These are phyloP conservation scores for Abrus pulchellus DNA, from an alignment of 306 rosid species.

Conservation along the genomic window DNA sequence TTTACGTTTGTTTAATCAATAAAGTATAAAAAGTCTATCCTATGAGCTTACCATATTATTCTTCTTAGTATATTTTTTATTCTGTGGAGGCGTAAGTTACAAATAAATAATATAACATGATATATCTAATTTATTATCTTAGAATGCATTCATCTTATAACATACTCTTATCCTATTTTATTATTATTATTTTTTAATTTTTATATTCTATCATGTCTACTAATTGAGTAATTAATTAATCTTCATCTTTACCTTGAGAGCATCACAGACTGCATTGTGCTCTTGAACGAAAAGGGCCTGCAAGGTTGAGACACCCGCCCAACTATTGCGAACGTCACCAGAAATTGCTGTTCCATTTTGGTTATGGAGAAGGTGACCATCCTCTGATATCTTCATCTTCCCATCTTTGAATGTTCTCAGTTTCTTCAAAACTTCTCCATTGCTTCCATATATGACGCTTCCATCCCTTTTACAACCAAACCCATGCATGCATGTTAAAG, in stretches of 20 bases:
- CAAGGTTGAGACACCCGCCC: constrained; percentile 73
- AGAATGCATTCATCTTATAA: too few species aligned
- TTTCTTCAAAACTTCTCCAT: constrained; percentile 45
- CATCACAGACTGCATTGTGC: constrained; percentile 67
- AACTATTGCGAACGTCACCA: constrained; percentile 68
- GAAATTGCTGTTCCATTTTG: constrained; percentile 61
- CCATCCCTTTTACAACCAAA: constrained; percentile 59
- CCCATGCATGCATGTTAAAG: background rate
- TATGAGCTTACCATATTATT: too few species aligned
- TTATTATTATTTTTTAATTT: too few species aligned
- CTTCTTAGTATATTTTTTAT: too few species aligned
- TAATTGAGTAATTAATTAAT: too few species aligned
- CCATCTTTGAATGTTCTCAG: constrained; percentile 69
- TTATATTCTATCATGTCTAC: too few species aligned
- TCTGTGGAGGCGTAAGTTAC: too few species aligned
- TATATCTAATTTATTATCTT: too few species aligned
- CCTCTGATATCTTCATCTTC: constrained; percentile 59
- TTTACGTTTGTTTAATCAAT: too few species aligned
- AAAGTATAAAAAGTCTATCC: too few species aligned
- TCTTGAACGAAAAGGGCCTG: constrained; percentile 67
- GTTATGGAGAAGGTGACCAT: constrained; percentile 59
- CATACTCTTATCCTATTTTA: too few species aligned
- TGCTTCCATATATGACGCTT: constrained; percentile 70
- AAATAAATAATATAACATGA: too few species aligned
- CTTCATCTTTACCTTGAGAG: constrained; percentile 57